Conservation (phyloP, 768 basidiomycete genomes). For the Boletus rex-veris region DNA sequence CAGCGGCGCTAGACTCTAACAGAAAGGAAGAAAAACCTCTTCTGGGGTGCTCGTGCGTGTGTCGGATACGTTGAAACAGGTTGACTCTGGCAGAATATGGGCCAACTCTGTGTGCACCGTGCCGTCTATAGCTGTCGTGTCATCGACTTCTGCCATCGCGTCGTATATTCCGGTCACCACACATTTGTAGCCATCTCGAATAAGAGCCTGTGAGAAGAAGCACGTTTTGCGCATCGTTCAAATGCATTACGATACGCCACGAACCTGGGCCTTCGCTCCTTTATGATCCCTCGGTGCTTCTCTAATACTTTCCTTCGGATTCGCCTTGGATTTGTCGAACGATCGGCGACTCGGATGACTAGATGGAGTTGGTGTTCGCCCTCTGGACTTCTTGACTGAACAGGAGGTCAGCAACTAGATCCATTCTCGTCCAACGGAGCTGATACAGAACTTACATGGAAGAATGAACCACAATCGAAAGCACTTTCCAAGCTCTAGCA, state of each 20-base stretch:
- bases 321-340: not conserved
- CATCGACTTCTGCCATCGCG: not conserved
- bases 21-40: too few relatives aligned
- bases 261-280: not conserved
- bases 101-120: not conserved
- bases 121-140: not conserved
- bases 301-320: not conserved
- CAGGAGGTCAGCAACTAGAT: not conserved
- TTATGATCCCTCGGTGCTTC: not conserved
- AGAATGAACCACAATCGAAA: not conserved
- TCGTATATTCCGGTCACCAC: not conserved
- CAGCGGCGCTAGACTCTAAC: not conserved
- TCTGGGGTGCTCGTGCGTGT: not conserved
- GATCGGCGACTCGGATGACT: not conserved
- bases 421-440: not conserved
- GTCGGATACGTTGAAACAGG: not conserved
- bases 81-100: not conserved
- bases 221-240: not conserved
- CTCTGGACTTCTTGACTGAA: not conserved
- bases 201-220: not conserved
- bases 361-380: not conserved
- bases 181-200: not conserved
- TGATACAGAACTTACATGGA: not conserved
- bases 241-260: not conserved
- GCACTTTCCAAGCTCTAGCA: not conserved